phyloP scores from a whole-genome alignment of 1,284 basidiomycete species.

The Stygiomarasmius scandens region DNA sequence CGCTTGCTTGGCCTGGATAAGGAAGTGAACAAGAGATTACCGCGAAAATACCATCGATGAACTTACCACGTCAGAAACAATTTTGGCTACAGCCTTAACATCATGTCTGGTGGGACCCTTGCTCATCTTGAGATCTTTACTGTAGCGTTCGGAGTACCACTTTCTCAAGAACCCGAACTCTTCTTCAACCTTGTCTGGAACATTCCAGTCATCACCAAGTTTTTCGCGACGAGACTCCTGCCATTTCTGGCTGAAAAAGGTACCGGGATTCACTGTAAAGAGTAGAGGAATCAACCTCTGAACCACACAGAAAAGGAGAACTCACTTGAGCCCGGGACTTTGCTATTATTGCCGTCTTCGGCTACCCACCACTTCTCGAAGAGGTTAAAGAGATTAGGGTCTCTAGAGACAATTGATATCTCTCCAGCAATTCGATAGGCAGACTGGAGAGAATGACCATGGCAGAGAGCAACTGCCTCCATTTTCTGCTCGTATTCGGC shows the following conservation, averaged over 20 bases:
- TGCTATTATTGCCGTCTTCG: background rate
- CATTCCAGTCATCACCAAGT: background rate
- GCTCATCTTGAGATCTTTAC: background rate
- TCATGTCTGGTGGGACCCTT: background rate
- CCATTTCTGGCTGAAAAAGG: background rate
- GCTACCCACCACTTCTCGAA: background rate
- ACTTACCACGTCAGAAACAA: background rate
- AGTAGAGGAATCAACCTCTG: background rate
- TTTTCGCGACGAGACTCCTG: background rate
- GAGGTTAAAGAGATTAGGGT: background rate
- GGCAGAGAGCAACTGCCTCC: background rate
- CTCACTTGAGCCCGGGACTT: background rate
- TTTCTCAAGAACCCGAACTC: background rate
- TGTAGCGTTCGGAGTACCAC: background rate
- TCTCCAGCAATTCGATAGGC: background rate
- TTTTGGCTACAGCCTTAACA: background rate
- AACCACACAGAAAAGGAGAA: background rate
- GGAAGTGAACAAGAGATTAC: background rate
- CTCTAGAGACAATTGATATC: background rate
- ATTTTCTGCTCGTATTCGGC: background rate
- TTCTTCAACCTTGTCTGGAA: background rate
- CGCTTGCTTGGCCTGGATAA: background rate
- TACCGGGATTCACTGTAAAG: background rate
- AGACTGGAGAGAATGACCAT: background rate
- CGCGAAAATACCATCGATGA: background rate